Conservation (phyloP, 768 basidiomycete species). For the Fibroporia radiculosa region DNA sequence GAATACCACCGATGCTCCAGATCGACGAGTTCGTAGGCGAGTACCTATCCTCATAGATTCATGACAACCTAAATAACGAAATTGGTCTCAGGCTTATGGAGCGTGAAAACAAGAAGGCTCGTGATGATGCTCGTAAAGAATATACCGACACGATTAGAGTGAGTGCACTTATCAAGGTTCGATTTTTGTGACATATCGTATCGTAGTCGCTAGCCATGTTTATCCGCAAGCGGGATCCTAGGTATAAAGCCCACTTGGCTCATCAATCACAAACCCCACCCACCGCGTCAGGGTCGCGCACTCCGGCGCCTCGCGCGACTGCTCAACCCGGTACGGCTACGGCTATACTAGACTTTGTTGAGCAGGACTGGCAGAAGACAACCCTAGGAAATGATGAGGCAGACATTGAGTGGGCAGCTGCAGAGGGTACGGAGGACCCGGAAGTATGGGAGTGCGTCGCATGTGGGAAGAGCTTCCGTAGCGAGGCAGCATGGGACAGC, state of each 20-base stretch:
- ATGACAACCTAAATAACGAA: conserved; percentile 1
- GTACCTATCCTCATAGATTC: conserved; percentile 7
- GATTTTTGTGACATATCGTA: not conserved
- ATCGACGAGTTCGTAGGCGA: conserved; percentile 74
- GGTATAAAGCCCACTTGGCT: conserved; percentile 63
- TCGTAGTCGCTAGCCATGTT: conserved; percentile 65
- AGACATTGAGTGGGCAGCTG: conserved; percentile 71
- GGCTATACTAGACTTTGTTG: conserved; percentile 47
- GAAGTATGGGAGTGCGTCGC: conserved; percentile 96
- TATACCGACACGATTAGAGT: conserved; percentile 91
- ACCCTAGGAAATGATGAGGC: conserved; percentile 32
- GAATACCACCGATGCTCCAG: conserved; percentile 78
- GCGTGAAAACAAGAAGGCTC: conserved; percentile 88
- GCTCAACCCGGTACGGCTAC: conserved; percentile 13
- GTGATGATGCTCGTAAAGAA: conserved; percentile 81
- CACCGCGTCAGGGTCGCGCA: conserved; percentile 10
- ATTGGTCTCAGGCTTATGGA: conserved; percentile 67
- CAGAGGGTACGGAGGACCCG: conserved; percentile 51
- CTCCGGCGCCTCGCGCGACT: conserved; percentile 16
- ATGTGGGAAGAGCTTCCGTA: conserved; percentile 82
- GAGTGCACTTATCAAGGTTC: conserved; percentile 20
- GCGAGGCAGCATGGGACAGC: conserved; percentile 92
- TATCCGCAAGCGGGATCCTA: conserved; percentile 81
- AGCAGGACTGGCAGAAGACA: conserved; percentile 87
- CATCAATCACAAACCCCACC: conserved; percentile 36